Percentiles rank a stretch among this genome's conserved stretches.
These are phyloP conservation scores for Allium sativum DNA, from an alignment of 106 monocot species.

Conservation along the genomic window DNA sequence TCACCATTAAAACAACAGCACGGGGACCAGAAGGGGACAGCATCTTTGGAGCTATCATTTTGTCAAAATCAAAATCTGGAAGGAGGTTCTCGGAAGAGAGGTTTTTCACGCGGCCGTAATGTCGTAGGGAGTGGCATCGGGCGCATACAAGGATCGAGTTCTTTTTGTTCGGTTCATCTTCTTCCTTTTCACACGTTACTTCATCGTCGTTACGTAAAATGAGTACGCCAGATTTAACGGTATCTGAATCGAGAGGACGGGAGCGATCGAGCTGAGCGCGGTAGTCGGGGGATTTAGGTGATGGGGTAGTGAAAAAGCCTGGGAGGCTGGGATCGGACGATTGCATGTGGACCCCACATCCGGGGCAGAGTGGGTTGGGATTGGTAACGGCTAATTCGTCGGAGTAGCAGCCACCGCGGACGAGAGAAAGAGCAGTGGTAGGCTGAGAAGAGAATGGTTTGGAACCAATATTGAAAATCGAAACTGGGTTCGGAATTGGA, in stretches of 20 bases:
- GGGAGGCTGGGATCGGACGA: slow-evolving; percentile 50
- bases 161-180: background rate
- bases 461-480: background rate
- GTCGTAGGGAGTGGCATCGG: slow-evolving; percentile 89
- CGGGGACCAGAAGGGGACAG: slow-evolving; percentile 65
- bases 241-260: slow-evolving; percentile 7
- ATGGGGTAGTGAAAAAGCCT: slow-evolving; percentile 60
- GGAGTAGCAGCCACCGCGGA: slow-evolving; percentile 42
- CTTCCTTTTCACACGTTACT: background rate
- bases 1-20: slow-evolving; percentile 59
- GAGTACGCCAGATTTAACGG: slow-evolving; percentile 55
- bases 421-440: slow-evolving; percentile 1
- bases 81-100: slow-evolving; percentile 63
- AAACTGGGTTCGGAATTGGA: background rate
- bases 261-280: slow-evolving; percentile 42
- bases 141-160: slow-evolving; percentile 55
- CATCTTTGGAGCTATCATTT: slow-evolving; percentile 54
- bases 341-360: slow-evolving; percentile 96
- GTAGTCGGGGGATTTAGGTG: slow-evolving; percentile 45
- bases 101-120: slow-evolving; percentile 81
- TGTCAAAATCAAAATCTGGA: slow-evolving; percentile 86
- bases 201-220: background rate
- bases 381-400: background rate
- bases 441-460: slow-evolving; percentile 8
- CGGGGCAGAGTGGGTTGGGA: slow-evolving; percentile 48